These are phyloP conservation scores for Podospora sp. DNA, from an alignment of 495 filamentous ascomycete species.

Conservation along the genomic window DNA sequence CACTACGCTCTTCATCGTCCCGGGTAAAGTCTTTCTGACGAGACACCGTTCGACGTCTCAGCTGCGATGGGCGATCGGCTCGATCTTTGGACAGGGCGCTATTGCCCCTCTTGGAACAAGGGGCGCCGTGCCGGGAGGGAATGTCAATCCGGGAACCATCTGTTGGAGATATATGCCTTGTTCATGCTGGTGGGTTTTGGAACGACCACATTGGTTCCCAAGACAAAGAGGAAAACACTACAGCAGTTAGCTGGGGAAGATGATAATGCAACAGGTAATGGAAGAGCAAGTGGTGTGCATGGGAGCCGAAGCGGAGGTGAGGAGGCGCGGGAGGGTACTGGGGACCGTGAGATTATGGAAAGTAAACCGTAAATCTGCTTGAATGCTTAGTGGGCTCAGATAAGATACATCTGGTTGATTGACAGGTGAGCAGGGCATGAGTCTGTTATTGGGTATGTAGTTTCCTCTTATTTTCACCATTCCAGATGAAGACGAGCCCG, in stretches of 20 bases:
- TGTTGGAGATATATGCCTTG: conserved; percentile 77
- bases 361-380: no score
- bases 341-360: no score
- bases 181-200: conserved; percentile 77
- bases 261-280: not conserved
- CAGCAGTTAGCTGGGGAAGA: conserved; percentile 60
- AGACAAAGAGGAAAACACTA: conserved; percentile 74
- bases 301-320: no score
- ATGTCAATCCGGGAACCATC: conserved; percentile 66
- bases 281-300: no score
- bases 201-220: conserved; percentile 67
- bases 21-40: conserved; percentile 88
- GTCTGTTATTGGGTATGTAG: no score
- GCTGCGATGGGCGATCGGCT: conserved; percentile 68
- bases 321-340: no score
- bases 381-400: no score
- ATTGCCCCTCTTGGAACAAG: conserved; percentile 54
- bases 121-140: conserved; percentile 41
- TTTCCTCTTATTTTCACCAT: no score
- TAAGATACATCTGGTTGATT: no score
- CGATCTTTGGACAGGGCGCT: conserved; percentile 58
- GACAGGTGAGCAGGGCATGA: no score
- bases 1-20: conserved; percentile 86
- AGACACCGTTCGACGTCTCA: conserved; percentile 78
- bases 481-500: no score